Evolutionary conservation across 78 protist species (phyloP).

Genomic region (Pirum gemmata): DNA sequence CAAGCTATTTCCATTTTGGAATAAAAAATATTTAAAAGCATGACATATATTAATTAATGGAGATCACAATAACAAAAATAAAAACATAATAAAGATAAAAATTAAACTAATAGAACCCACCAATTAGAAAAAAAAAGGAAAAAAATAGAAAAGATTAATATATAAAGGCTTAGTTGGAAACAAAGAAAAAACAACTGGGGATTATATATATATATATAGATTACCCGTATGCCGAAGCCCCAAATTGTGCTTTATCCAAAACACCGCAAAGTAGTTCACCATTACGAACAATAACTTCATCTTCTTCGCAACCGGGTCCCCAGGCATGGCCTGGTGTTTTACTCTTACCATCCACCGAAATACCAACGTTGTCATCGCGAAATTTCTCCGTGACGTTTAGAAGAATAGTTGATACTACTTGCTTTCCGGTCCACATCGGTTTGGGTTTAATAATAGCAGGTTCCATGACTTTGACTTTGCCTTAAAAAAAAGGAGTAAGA

Average conservation of each 20-base stretch:
- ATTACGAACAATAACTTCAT: slow-evolving; percentile 46
- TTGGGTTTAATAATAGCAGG: slow-evolving; percentile 82
- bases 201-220: no score
- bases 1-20: no score
- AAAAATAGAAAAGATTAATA: no score
- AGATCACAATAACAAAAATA: no score
- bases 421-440: slow-evolving; percentile 11
- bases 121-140: no score
- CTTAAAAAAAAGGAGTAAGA: no score
- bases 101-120: no score
- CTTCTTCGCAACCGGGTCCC: slow-evolving; percentile 55
- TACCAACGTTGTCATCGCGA: neutral
- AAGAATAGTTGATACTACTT: slow-evolving; percentile 10
- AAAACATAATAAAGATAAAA: no score
- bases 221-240: slow-evolving; percentile 77
- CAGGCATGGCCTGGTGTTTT: slow-evolving; percentile 65
- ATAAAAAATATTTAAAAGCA: no score
- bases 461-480: slow-evolving; percentile 54
- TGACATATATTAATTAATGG: neutral
- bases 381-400: slow-evolving; percentile 20
- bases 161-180: no score
- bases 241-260: slow-evolving; percentile 87
- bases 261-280: slow-evolving; percentile 74
- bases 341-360: slow-evolving; percentile 51
- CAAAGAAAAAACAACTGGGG: no score